phyloP scores from a whole-genome alignment of 805 yeast species.

The Saccharomycopsis sp. region DNA sequence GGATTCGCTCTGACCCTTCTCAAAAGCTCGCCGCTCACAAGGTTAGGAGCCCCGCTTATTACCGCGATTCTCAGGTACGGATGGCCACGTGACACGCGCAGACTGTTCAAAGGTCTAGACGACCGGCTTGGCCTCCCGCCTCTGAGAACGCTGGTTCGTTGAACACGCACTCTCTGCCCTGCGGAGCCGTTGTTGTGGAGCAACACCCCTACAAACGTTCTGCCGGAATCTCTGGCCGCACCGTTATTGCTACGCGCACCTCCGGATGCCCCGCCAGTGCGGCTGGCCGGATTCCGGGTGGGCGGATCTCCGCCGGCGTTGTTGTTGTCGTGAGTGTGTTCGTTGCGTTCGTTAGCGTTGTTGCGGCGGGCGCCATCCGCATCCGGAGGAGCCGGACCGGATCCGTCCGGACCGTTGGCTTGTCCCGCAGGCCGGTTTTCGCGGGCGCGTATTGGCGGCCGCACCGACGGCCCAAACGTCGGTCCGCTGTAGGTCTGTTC shows the following conservation, averaged over 20 bases:
- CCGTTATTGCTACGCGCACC: background rate
- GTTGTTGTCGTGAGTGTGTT: background rate
- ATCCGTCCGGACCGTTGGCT: too few relatives aligned
- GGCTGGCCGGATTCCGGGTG: background rate
- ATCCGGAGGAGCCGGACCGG: too few relatives aligned
- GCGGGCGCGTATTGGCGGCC: constrained; percentile 9
- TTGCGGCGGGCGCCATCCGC: background rate
- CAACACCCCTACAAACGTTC: too few relatives aligned
- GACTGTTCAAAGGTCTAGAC: constrained; percentile 5
- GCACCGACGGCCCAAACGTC: constrained; percentile 11
- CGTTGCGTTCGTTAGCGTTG: background rate
- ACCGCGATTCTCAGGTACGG: constrained; percentile 10
- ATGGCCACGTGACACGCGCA: constrained; percentile 5
- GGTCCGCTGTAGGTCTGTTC: constrained; percentile 8
- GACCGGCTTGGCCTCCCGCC: constrained; percentile 3
- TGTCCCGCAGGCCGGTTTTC: background rate
- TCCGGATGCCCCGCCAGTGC: background rate
- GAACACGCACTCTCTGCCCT: constrained; percentile 1
- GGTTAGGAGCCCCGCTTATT: too few relatives aligned
- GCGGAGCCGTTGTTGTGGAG: too few relatives aligned
- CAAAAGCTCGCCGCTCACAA: too few relatives aligned
- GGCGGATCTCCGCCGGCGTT: background rate
- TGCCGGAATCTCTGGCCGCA: too few relatives aligned
- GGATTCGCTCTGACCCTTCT: too few relatives aligned
- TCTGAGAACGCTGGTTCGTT: background rate